Evolutionary conservation across 1,139 yeast genomes (phyloP).

Genomic region (Diutina sp.): DNA sequence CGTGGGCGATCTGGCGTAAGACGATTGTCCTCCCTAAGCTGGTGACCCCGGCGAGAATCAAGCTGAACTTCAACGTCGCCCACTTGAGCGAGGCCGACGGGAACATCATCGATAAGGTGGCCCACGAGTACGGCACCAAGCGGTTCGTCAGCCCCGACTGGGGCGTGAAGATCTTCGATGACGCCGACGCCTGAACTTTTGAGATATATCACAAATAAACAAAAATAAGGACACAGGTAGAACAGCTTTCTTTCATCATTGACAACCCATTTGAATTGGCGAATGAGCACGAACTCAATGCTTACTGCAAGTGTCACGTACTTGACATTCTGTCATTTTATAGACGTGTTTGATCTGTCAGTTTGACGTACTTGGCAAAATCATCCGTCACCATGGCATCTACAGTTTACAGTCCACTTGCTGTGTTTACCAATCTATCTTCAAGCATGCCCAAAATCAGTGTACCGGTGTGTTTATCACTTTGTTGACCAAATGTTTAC

Average conservation of each 20-base stretch:
- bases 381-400: too few species aligned
- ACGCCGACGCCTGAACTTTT: neutral
- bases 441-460: neutral
- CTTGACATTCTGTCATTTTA: too few species aligned
- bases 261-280: too few species aligned
- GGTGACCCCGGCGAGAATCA: constrained; percentile 45
- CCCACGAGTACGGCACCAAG: constrained; percentile 6
- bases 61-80: constrained; percentile 39
- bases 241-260: too few species aligned
- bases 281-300: too few species aligned
- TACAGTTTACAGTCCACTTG: too few species aligned
- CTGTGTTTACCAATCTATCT: neutral
- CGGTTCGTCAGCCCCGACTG: constrained; percentile 9
- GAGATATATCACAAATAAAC: too few species aligned
- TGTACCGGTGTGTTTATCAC: neutral
- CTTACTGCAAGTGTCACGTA: too few species aligned
- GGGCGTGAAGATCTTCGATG: constrained; percentile 3
- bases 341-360: too few species aligned
- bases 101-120: neutral
- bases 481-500: neutral
- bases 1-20: constrained; percentile 66
- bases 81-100: constrained; percentile 21
- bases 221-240: too few species aligned
- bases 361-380: too few species aligned
- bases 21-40: constrained; percentile 67